Evolutionary conservation across 495 filamentous ascomycete species (phyloP).

Genomic region (Halenospora varia): DNA sequence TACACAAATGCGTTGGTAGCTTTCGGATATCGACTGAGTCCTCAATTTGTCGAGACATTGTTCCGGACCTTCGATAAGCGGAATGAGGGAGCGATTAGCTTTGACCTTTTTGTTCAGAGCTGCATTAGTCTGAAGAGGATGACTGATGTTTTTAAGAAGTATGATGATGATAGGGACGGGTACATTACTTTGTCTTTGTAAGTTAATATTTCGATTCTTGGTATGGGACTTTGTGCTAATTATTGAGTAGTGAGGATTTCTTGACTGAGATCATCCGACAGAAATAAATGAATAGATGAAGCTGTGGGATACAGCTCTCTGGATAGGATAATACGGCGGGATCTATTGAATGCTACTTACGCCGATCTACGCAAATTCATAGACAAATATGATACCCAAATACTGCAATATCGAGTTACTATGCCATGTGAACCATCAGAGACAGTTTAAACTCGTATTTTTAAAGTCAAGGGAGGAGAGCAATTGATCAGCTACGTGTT

Average conservation of each 20-base stretch:
- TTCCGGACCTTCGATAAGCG: constrained; percentile 64
- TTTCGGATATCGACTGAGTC: constrained; percentile 89
- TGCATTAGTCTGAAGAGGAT: constrained; percentile 95
- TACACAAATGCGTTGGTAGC: constrained; percentile 89
- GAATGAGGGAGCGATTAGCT: constrained; percentile 70
- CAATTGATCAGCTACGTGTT: no score
- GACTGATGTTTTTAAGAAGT: constrained; percentile 99
- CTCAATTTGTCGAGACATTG: constrained; percentile 74
- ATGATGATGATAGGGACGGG: constrained; percentile 94
- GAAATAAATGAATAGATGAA: constrained; percentile 8
- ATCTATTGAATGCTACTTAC: not conserved
- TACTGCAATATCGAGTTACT: no score
- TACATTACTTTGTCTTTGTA: constrained; percentile 76
- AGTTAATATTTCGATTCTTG: constrained; percentile 1
- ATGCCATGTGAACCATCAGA: no score
- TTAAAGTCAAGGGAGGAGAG: no score
- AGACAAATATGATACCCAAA: constrained; percentile 7
- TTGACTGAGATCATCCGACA: constrained; percentile 25
- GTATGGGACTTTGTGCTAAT: not conserved
- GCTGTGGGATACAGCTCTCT: not conserved
- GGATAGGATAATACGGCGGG: not conserved
- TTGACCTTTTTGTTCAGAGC: constrained; percentile 96
- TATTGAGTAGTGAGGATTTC: constrained; percentile 25
- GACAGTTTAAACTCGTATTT: no score
- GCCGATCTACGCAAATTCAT: constrained; percentile 1